Base-by-base conservation (phyloP, 805 yeast genomes). In the Tetrapisispora taiwanensis region DNA sequence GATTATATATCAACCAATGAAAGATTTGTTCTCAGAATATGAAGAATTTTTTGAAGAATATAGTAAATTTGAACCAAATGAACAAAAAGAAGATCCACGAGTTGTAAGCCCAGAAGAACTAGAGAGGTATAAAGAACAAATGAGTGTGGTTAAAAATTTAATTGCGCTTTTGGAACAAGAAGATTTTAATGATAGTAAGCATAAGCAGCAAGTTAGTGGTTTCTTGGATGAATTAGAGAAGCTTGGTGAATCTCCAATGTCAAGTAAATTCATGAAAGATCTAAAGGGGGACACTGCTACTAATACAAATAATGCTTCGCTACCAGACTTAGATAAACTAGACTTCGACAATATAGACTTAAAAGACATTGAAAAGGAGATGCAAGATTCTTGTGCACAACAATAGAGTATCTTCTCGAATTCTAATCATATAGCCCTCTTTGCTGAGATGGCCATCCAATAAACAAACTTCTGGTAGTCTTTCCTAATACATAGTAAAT, bases 1-100 rank as follows among this genome's bases (percentile, higher is more conserved):
- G 46, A 84, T 89, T 18, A 70, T 90, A 32, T 89, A 85, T 58
- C 95, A 83, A 52, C 96, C 97, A 2, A 73, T 90, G 65, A 83
- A 81, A 55, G 95, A 87, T 48, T 71, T 89, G 59, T 76, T 80
- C 50, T 65, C 69, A 12, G 85, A 84, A 57, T 86, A 79, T 59
- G 84, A 87, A 2, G 72, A 62, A 24, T 90, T 85, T 81, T 69
- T 90, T 48, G 63, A 66, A 37, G 75, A 73, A 39, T 72, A 83
- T 49, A 67, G 68, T 42, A 72, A 68, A 8, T 59, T 57, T 9
- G 56, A 61, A 14, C 58, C 78, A 22, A 44, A 69, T 7, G 13
- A 28, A 20, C 13, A 32, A 3, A 13, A 18, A 12, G 4, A 34
- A 12, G 39, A 38, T 4, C 13, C 14, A 3, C 30, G 30, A 22